Base-by-base conservation (phyloP, 805 yeast species). In the Monosporozyma solicola region DNA sequence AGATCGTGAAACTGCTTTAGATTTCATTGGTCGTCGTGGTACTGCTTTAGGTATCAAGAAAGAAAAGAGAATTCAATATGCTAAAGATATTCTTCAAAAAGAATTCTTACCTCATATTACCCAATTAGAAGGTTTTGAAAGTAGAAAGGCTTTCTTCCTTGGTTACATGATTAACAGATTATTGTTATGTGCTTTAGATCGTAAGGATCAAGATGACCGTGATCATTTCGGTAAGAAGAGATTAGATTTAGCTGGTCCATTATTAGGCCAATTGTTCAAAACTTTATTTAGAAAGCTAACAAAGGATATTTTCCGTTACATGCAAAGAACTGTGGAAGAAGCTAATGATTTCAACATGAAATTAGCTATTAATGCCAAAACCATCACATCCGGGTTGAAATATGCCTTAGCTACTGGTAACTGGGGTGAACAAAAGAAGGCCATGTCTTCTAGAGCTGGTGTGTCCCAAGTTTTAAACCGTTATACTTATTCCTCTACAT, bases 341-440 rank as follows among this genome's bases (percentile, higher is more conserved):
- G 95, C 95, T 71, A 89, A 89, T 71, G 99, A 92, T 70, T 94
- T 94, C 78, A 92, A 92, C 69, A 80, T 94, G 74, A 90, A 95
- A 51, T 80, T 94, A 65, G 99, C 99, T 41, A 97, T 94, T 60
- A 92, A 94, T 74, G 89, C 97, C 16, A 91, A 91, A 61, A 94
- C 98, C 2, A 89, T 94, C 63, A 94, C 99, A 41, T 92, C 95
- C 56, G 99, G 99, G 69, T 80, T 94, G 72, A 87, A 95, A 69
- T 94, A 94, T 73, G 94, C 99, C 41, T 78, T 94, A 66, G 99
- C 99, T 52, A 94, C 99, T 15, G 99, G 99, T 78, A 94, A 94
- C 75, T 94, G 99, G 99, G 99, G 99, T 76, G 99, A 94, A 73
- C 99, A 94, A 71, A 92, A 91, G 84, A 94, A 94, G 72, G 97